A percentile compares a stretch with the other conserved stretches of the same genome.
phyloP scores from a whole-genome alignment of 176 grass and related monocot genomes.

The Saccharum officinarum region DNA sequence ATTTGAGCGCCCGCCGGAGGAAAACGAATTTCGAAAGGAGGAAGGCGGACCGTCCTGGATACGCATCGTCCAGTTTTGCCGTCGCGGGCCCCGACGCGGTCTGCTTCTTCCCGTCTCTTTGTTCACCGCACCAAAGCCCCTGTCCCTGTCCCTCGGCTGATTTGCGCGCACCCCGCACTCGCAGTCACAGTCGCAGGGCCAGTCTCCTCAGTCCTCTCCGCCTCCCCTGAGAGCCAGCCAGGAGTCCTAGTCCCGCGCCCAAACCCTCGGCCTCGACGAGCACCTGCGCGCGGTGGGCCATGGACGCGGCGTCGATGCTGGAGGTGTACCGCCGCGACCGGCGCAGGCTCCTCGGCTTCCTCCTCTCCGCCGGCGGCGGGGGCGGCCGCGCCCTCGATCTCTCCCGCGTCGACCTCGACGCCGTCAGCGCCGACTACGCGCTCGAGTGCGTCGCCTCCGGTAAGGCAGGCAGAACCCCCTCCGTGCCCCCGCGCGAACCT shows the following conservation, averaged over 20 bases:
- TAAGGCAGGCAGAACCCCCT: neutral
- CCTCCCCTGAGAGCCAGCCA: neutral
- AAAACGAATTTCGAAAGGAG: neutral
- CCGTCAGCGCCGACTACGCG: conserved; percentile 72
- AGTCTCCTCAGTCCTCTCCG: conserved; percentile 1
- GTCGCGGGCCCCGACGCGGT: neutral
- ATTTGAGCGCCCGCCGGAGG: no score
- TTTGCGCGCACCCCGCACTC: conserved; percentile 29
- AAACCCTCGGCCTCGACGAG: conserved; percentile 25
- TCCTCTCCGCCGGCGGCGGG: conserved; percentile 56
- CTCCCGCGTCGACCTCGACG: conserved; percentile 71
- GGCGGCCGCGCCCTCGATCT: conserved; percentile 50
- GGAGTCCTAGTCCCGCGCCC: neutral
- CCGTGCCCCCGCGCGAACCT: neutral
- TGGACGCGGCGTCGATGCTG: conserved; percentile 61
- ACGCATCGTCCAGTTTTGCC: neutral
- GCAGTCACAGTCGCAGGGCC: conserved; percentile 3
- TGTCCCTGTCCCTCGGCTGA: neutral
- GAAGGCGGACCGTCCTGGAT: neutral
- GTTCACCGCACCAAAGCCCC: neutral
- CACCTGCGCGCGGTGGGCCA: neutral
- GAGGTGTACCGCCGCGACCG: conserved; percentile 75
- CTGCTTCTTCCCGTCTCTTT: neutral
- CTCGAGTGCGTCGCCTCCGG: conserved; percentile 69
- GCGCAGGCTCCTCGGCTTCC: conserved; percentile 71